A percentile compares a stretch with the other conserved stretches of the same genome.
These are phyloP conservation scores for Crataegus laevigata DNA, from an alignment of 306 rosid species.

Conservation along the genomic window DNA sequence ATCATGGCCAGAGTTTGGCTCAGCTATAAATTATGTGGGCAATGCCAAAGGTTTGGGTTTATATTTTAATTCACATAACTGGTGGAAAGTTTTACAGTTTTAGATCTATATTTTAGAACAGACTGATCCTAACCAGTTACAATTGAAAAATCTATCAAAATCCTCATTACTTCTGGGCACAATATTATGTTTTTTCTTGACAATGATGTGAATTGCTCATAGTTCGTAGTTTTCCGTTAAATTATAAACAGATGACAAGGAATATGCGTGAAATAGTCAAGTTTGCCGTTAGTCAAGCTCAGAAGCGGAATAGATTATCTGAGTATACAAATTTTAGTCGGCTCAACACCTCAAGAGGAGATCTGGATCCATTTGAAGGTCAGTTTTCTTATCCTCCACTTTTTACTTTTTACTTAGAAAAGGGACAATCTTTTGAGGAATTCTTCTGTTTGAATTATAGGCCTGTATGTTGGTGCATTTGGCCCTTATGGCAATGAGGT, in stretches of 20 bases:
- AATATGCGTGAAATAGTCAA: conserved; percentile 83
- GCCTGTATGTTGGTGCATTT: conserved; percentile 91
- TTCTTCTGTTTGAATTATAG: conserved; percentile 38
- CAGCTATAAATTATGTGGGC: not conserved
- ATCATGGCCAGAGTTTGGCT: not conserved
- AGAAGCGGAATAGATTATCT: conserved; percentile 59
- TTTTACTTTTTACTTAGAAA: not conserved
- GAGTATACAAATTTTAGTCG: conserved; percentile 75
- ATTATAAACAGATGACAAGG: conserved; percentile 48
- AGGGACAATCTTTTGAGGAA: conserved; percentile 5
- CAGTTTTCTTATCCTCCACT: conserved; percentile 11
- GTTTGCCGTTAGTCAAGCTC: conserved; percentile 85
- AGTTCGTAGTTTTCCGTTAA: not conserved
- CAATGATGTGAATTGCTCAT: conserved; percentile 14
- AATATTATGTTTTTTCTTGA: conserved; percentile 13
- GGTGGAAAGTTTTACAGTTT: not conserved
- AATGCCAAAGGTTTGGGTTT: not conserved
- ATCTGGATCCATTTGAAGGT: conserved; percentile 87
- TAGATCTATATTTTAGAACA: not conserved
- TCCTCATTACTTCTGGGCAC: not conserved
- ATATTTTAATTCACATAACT: not conserved
- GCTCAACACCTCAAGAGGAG: conserved; percentile 56
- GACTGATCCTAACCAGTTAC: not conserved
- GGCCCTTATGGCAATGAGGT: conserved; percentile 94
- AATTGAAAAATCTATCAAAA: not conserved